Base-by-base conservation (phyloP, 768 basidiomycete genomes). In the Amanita jacksonii region DNA sequence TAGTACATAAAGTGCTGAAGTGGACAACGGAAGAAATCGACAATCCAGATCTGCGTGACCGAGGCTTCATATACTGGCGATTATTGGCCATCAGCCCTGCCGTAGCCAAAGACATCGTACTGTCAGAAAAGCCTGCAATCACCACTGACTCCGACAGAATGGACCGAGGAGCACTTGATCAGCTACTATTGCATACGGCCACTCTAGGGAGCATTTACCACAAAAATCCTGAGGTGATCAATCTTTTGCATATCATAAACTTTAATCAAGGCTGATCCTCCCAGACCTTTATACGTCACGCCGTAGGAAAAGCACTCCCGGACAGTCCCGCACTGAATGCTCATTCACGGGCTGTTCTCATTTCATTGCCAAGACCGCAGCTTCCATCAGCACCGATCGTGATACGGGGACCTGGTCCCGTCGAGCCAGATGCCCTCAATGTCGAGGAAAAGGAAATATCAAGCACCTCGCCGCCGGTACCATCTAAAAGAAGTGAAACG, bases 61-160 rank as follows among this genome's bases (percentile, higher is more conserved):
- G 96, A 49, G 96, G 96, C 3, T 98, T 93, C 68, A 98, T 99
- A 86, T 99, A 98, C 65, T 99, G 96, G 96, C 81, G 96, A 30
- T 73, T 99, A 65, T 74, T 98, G 35, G 93, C 94, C 7, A 83
- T 91, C 54, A 91, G 96, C 57, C 91, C 93, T 1, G 66, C 81
- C 6, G 82, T 83, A 0, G 93, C 96, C 5, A 77, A 82, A 30
- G 85, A 90, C 51, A 85, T 98, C 50, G 93, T 98, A 27, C 71
- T 98, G 15, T 73, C 88, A 12, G 89, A 92, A 53, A 96, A 96
- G 55, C 96, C 96, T 23, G 72, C 91, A 2, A 98, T 99, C 51
- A 93, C 91, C n/a, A 98, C 90, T 2, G 94, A 98, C 59, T 89
- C 92, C 3, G 96, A 99, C 56, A 71, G 90, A 43, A 96, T 99